A percentile compares a stretch with the other conserved stretches of the same genome.
Evolutionary conservation across 1,139 yeast genomes (phyloP).

Genomic region (Saccharomyces hybrid): DNA sequence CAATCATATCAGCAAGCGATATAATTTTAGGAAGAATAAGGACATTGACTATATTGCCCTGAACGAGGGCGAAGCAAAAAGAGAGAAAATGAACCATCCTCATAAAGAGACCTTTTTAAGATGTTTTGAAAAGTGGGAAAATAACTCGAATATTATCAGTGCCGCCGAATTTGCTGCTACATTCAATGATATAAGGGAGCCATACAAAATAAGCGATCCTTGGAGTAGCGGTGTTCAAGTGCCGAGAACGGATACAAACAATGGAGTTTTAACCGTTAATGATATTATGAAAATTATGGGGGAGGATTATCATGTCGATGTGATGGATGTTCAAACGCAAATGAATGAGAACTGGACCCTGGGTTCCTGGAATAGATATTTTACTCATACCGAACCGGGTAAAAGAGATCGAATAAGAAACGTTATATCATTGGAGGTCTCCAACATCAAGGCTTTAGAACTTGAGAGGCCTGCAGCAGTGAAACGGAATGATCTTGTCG

Average conservation of each 20-base stretch:
- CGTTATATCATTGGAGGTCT: conserved; percentile 75
- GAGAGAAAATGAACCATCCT: conserved; percentile 54
- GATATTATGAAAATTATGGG: conserved; percentile 58
- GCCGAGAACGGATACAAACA: conserved; percentile 35
- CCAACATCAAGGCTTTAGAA: conserved; percentile 42
- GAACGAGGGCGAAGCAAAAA: conserved; percentile 64
- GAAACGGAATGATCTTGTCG: conserved; percentile 60
- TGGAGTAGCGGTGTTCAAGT: conserved; percentile 36
- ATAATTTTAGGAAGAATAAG: conserved; percentile 31
- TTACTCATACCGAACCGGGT: conserved; percentile 35
- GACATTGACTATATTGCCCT: conserved; percentile 72
- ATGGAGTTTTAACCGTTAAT: conserved; percentile 26
- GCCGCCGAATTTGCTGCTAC: conserved; percentile 36
- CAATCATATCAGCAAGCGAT: conserved; percentile 9
- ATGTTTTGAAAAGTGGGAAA: conserved; percentile 18
- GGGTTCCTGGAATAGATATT: conserved; percentile 70
- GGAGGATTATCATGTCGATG: conserved; percentile 58
- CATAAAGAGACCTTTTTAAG: conserved; percentile 39
- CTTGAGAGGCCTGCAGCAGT: conserved; percentile 64
- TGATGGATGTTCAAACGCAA: conserved; percentile 85
- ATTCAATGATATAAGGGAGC: conserved; percentile 33
- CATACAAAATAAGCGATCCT: conserved; percentile 35
- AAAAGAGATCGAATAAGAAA: conserved; percentile 61
- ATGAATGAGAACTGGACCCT: conserved; percentile 60
- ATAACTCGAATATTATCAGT: conserved; percentile 20